Base-by-base conservation (phyloP, 2,329 filamentous ascomycete genomes). In the Elsinoe ampelina region DNA sequence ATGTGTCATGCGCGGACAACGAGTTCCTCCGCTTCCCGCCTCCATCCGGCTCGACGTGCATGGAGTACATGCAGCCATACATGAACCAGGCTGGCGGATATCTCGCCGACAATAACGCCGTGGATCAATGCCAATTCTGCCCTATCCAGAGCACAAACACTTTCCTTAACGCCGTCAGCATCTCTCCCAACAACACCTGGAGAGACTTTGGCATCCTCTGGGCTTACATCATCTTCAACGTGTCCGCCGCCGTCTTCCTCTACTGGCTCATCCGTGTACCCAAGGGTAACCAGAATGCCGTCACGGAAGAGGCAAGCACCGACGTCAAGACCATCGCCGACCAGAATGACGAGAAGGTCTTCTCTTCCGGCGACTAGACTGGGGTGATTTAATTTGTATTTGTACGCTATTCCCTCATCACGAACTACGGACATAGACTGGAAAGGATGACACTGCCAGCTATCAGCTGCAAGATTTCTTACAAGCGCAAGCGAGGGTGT, bases 301-400 rank as follows among this genome's bases (percentile, higher is more conserved):
- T 45, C 39, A 56, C 34, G 85, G 59, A 98, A 79, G 71, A 97
- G 87, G 43, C 87, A 89, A 34, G 96, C 80, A 1, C 93, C 86
- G 1, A 91, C 93, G 73, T 98, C 93, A 65, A 98, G 98, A 1
- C 93, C 93, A 65, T 93, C 93, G 51, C 97, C 82, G 51, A 95
- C 55, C 51, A 61, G 22, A 35, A 56, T 17, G 54, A 47, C n/a
- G 54, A 56, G 41, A 56, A 56, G 32, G 54, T 48, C 39, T 56
- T 56, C 54, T 47, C 54, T 17, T 56, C 54, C 20, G 54, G 54
- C 32, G 54, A 56, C 42, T 56, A 56, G 54, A 56, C n/a, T 45
- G 54, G 54, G 8, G 15, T 11, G 3, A 20, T 22, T 5, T 20
- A 15, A 20, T 15, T 45, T 48, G 22, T 56, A 47, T 36, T 47